Conservation (phyloP, 2,329 filamentous ascomycete species). For the Furcasterigmium sp. region DNA sequence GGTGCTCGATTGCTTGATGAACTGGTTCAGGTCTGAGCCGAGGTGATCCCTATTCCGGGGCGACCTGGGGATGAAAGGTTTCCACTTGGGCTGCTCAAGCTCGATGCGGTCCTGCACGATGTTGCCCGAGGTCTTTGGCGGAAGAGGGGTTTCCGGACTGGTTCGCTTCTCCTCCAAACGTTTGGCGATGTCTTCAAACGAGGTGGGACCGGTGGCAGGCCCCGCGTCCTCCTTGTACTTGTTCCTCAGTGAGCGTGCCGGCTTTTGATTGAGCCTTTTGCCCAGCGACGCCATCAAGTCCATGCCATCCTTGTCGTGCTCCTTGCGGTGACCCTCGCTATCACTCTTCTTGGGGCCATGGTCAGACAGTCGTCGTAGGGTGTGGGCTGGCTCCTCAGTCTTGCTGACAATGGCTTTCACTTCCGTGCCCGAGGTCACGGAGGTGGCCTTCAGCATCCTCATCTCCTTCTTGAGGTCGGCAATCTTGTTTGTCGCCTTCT, state of each 20-base stretch:
- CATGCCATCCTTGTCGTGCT: conserved; percentile 15
- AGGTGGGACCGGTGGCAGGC: not conserved
- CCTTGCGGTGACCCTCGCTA: not conserved
- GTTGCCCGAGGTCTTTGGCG: conserved; percentile 3
- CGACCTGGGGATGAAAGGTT: conserved; percentile 34
- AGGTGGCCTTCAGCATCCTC: conserved; percentile 32
- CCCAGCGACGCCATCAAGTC: conserved; percentile 15
- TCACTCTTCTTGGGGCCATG: not conserved
- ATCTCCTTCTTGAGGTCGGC: conserved; percentile 50
- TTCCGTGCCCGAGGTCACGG: not conserved
- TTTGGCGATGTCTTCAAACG: not conserved
- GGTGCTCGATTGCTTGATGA: conserved; percentile 21
- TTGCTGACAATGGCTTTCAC: not conserved
- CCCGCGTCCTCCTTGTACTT: conserved; percentile 26
- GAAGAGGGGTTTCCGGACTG: not conserved
- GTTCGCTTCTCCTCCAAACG: conserved; percentile 1
- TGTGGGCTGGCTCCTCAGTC: not conserved
- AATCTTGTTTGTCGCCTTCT: conserved; percentile 53
- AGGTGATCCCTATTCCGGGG: conserved; percentile 31
- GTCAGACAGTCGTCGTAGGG: not conserved
- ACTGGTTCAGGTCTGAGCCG: conserved; percentile 23
- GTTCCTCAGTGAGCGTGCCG: conserved; percentile 24
- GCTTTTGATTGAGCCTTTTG: conserved; percentile 13
- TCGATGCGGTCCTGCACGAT: conserved; percentile 7
- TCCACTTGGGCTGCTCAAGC: conserved; percentile 31